Evolutionary conservation across 2,329 filamentous ascomycete species (phyloP).

Genomic region (Alternaria sp.): DNA sequence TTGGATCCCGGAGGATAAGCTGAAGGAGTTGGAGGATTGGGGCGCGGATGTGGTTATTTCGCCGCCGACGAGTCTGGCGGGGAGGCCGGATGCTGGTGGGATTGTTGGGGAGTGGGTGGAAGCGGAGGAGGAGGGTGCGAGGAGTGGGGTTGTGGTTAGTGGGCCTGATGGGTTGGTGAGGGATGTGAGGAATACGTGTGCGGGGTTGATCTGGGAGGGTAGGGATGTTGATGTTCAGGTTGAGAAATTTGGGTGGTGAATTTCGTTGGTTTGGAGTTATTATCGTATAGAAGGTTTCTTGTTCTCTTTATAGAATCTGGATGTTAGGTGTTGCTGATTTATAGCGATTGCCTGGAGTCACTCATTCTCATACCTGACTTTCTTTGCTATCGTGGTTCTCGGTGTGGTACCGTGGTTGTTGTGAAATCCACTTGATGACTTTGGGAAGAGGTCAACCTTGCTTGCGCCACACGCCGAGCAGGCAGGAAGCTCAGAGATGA

Average conservation of each 20-base stretch:
- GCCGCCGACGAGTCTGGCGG: constrained; percentile 62
- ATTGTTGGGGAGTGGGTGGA: constrained; percentile 54
- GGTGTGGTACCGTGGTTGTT: too few relatives aligned
- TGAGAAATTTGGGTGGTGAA: constrained; percentile 69
- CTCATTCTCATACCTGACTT: too few relatives aligned
- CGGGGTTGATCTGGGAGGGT: constrained; percentile 59
- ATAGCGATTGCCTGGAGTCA: too few relatives aligned
- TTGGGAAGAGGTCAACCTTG: too few relatives aligned
- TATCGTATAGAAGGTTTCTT: too few relatives aligned
- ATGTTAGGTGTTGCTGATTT: too few relatives aligned
- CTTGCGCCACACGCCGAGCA: too few relatives aligned
- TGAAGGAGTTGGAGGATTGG: constrained; percentile 59
- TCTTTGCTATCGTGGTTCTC: too few relatives aligned
- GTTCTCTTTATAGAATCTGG: too few relatives aligned
- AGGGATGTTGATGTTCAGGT: constrained; percentile 62
- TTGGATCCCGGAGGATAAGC: constrained; percentile 62
- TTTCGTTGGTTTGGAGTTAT: too few relatives aligned
- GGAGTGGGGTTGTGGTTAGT: constrained; percentile 64
- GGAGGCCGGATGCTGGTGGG: constrained; percentile 61
- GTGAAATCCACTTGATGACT: too few relatives aligned
- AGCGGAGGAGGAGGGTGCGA: constrained; percentile 47
- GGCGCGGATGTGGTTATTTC: constrained; percentile 64
- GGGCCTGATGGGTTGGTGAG: constrained; percentile 70
- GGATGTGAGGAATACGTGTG: constrained; percentile 66
- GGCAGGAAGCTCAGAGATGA: too few relatives aligned